A percentile compares a stretch with the other conserved stretches of the same genome.
phyloP scores from a whole-genome alignment of 2,329 filamentous ascomycete genomes.

The Blastomyces gilchristii region DNA sequence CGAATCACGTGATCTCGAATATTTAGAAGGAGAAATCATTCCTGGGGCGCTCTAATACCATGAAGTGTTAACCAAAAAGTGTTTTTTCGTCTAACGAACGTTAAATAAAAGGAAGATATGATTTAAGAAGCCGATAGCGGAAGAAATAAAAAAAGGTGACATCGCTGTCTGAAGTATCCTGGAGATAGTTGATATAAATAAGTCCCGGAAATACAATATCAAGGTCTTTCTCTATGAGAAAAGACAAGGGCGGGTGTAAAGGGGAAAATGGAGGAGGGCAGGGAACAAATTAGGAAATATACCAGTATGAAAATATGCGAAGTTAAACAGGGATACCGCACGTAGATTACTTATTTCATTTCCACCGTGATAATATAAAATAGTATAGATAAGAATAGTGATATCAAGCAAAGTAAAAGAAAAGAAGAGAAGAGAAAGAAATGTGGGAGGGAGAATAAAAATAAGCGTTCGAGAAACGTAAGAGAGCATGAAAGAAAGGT shows the following conservation, averaged over 20 bases:
- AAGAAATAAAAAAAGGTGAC: no score
- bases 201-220: neutral
- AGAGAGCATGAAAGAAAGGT: conserved; percentile 9
- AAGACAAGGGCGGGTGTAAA: neutral
- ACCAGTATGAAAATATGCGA: neutral
- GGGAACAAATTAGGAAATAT: conserved; percentile 4
- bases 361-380: neutral
- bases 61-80: no score
- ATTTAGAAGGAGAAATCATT: no score
- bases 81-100: no score
- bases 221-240: neutral
- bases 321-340: conserved; percentile 15
- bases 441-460: conserved; percentile 23
- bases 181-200: neutral
- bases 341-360: conserved; percentile 12
- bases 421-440: conserved; percentile 13
- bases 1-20: no score
- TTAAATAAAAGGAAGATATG: no score
- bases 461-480: conserved; percentile 14
- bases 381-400: neutral
- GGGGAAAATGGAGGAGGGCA: neutral
- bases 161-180: neutral
- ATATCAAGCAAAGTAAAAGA: conserved; percentile 11
- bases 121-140: no score
- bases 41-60: no score